Evolutionary conservation across 164 flowering plant genomes (phyloP), one percentile per base, ranked within the genome.

Genomic region (Echeveria elegans): DNA sequence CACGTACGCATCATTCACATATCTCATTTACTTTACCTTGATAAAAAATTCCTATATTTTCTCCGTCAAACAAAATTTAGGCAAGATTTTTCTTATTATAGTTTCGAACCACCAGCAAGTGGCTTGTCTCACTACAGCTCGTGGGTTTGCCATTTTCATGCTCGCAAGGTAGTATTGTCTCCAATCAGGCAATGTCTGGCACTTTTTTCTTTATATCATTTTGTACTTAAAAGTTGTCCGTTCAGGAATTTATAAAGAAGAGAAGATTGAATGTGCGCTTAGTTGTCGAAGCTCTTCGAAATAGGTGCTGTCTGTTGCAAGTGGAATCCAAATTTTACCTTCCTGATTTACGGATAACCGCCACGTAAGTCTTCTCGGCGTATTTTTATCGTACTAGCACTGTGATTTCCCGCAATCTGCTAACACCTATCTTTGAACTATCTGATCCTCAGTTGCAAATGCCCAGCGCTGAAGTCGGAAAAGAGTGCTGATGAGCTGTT

Each of bases 61-160:
- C 32, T n/a, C 68, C 8, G 26, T 40, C 37, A 16, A 63, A 29
- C 26, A 34, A 41, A 47, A 50, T n/a, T 37, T 66, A 18, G 36
- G 34, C 61, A 11, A 19, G 70, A 11, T 74, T 11, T 72, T 72
- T 28, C 68, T 26, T 66, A 72, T 70, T 52, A 66, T 76, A 89
- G 92, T 66, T 86, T 76, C 72, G 76, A 85, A 34, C 80, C 80
- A 24, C 74, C 78, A 66, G 68, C 62, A 45, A 6, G 60, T 38
- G 37, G 71, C 7, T 16, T 52, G 50, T 69, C 29, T 5, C 70
- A 29, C 59, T 56, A 71, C 50, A 79, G 88, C 75, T 88, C 93
- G 48, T 90, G 97, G 97, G 81, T 87, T 63, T 84, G 89, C 79
- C 97, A 92, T 75, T 87, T 92, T 70, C 92, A 88, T 72, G 36